Evolutionary conservation across 2,329 filamentous ascomycete species (phyloP), one percentile per base, ranked within the genome.

Genomic region (Aspergillus ruber): DNA sequence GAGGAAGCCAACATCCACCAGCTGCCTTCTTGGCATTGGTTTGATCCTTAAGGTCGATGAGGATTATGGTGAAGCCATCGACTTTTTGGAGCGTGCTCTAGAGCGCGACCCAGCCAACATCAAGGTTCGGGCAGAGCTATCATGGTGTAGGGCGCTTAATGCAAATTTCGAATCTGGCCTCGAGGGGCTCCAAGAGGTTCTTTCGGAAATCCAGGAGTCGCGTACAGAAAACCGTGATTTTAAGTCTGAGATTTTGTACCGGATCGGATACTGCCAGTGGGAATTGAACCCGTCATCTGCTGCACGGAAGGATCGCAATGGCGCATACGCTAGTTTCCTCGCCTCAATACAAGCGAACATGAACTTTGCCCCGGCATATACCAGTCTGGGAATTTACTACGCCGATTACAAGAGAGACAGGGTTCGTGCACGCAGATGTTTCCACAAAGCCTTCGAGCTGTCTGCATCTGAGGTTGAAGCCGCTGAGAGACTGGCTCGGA

Each of bases 381-480:
- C 90, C 0, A 90, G 84, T 54, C 79, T 98, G 4, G 93, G 93
- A 13, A 75, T 91, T 6, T 98, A 86, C 71, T 98, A 96, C 62
- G 83, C 84, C 5, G 91, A 97, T 61, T 96, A 96, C 62, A 86
- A 82, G 47, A 89, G 84, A 55, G 93, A 97, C 66, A 89, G 84
- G 67, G 86, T 84, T 60, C 79, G 94, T 61, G 89, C 91, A 7
- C 80, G 88, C n/a, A 84, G 87, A 53, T 97, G 91, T 64, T 97
- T 97, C 60, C 88, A 96, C 59, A 96, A 97, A 65, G 93, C 93
- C 0, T 87, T 98, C 43, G 93, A 98, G 66, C 73, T 98, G 3
- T 98, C 93, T 0, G 74, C 89, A 0, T 84, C 87, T 0, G 93
- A 98, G 63, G 81, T 95, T 1, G 77, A 85, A 56, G 89, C 93